These are phyloP conservation scores for Lachnellula suecica DNA, from an alignment of 2,329 filamentous ascomycete genomes.

Conservation along the genomic window DNA sequence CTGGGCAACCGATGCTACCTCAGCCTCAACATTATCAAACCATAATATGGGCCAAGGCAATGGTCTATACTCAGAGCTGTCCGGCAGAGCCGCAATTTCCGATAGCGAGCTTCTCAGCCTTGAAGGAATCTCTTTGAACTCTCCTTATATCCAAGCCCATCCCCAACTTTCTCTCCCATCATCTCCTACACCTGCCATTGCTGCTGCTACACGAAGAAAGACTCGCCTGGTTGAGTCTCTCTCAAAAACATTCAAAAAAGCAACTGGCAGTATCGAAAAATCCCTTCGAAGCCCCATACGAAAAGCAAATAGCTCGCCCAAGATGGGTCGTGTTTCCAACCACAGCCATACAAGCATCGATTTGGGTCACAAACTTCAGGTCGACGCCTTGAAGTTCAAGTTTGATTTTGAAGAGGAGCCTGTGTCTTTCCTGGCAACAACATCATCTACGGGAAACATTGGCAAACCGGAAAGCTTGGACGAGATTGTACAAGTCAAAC, in stretches of 20 bases:
- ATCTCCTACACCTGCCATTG: conserved; percentile 20
- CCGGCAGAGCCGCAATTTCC: conserved; percentile 31
- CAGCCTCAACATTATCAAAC: conserved; percentile 17
- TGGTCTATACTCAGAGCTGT: conserved; percentile 26
- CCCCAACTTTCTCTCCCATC: conserved; percentile 23
- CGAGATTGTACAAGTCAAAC: background rate
- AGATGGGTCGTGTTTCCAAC: conserved; percentile 34
- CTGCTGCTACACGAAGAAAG: conserved; percentile 18
- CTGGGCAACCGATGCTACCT: conserved; percentile 16
- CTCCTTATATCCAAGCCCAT: conserved; percentile 20
- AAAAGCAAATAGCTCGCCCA: conserved; percentile 33
- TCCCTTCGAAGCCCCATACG: conserved; percentile 38
- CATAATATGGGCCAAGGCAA: conserved; percentile 8
- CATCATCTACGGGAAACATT: background rate
- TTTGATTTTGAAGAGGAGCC: conserved; percentile 44
- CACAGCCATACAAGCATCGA: conserved; percentile 44
- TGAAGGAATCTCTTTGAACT: conserved; percentile 28
- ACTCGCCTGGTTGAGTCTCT: conserved; percentile 39
- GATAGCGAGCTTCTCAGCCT: conserved; percentile 32
- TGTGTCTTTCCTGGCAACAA: conserved; percentile 40
- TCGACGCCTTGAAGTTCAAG: conserved; percentile 40
- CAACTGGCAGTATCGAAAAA: conserved; percentile 28
- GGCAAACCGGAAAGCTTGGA: background rate
- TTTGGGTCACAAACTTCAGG: conserved; percentile 53
- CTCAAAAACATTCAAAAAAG: conserved; percentile 42